Conservation (phyloP, 2,329 filamentous ascomycete species). For the Neurospora crassa region DNA sequence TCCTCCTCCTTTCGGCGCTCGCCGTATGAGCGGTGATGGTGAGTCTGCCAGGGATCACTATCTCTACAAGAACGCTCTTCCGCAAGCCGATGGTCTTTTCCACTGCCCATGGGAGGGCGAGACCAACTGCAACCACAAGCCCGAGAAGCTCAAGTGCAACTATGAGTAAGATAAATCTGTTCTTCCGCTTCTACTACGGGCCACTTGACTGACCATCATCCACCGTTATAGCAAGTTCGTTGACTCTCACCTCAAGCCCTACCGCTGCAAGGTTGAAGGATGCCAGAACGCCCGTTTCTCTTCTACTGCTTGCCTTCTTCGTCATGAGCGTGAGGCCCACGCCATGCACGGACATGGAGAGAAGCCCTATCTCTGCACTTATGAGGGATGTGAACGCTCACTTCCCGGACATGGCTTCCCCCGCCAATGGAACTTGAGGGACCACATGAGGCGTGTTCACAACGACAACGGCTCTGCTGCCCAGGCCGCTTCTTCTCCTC, state of each 20-base stretch:
- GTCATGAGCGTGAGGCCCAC: constrained; percentile 91
- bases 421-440: constrained; percentile 87
- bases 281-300: constrained; percentile 88
- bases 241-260: constrained; percentile 93
- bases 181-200: constrained; percentile 12
- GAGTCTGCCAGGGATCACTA: constrained; percentile 56
- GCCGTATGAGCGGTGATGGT: constrained; percentile 41
- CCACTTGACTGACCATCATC: constrained; percentile 11
- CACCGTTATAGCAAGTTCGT: constrained; percentile 69
- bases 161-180: constrained; percentile 66
- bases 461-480: constrained; percentile 34
- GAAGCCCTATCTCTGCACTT: constrained; percentile 83
- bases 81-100: constrained; percentile 69
- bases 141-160: constrained; percentile 97
- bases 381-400: constrained; percentile 78
- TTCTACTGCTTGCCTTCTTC: constrained; percentile 86
- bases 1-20: constrained; percentile 32
- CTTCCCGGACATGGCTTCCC: constrained; percentile 81
- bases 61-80: constrained; percentile 58
- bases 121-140: constrained; percentile 70
- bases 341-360: constrained; percentile 92
- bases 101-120: constrained; percentile 82
- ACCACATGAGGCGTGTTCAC: constrained; percentile 96
- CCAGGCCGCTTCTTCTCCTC: constrained; percentile 29
- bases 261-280: constrained; percentile 78